Conservation (phyloP, 1,139 yeast species). For the Kodamaea arcana region DNA sequence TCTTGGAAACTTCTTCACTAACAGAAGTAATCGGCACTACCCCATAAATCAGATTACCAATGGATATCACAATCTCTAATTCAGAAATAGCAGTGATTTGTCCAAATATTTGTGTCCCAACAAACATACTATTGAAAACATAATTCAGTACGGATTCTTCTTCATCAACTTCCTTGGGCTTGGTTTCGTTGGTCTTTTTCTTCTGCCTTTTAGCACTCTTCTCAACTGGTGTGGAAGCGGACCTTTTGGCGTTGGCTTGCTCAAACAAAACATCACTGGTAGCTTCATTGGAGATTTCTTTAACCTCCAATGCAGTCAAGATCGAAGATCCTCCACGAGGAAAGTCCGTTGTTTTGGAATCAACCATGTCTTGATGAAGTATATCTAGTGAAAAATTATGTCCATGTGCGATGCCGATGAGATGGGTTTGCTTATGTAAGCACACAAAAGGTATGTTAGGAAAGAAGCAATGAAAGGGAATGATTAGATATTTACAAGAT, state of each 20-base stretch:
- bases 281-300: conserved; percentile 91
- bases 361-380: conserved; percentile 5
- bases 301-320: conserved; percentile 83
- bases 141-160: conserved; percentile 53
- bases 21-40: conserved; percentile 73
- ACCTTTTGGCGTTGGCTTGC: conserved; percentile 31
- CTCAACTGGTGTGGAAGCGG: conserved; percentile 21
- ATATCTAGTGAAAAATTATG: neutral
- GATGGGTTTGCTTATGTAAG: neutral
- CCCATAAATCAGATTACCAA: conserved; percentile 84
- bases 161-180: conserved; percentile 21
- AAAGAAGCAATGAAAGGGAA: no score
- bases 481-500: no score
- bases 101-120: conserved; percentile 75
- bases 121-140: conserved; percentile 54
- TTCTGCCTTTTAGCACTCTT: conserved; percentile 24
- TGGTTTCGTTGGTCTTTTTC: conserved; percentile 21
- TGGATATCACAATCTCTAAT: conserved; percentile 61
- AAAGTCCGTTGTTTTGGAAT: conserved; percentile 39
- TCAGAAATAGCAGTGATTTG: conserved; percentile 61
- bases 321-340: conserved; percentile 95
- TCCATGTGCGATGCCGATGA: neutral
- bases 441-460: no score
- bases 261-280: conserved; percentile 80
- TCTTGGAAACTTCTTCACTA: conserved; percentile 56